These are phyloP conservation scores for Hygrocybe punicea DNA, from an alignment of 768 basidiomycete genomes.

Conservation along the genomic window DNA sequence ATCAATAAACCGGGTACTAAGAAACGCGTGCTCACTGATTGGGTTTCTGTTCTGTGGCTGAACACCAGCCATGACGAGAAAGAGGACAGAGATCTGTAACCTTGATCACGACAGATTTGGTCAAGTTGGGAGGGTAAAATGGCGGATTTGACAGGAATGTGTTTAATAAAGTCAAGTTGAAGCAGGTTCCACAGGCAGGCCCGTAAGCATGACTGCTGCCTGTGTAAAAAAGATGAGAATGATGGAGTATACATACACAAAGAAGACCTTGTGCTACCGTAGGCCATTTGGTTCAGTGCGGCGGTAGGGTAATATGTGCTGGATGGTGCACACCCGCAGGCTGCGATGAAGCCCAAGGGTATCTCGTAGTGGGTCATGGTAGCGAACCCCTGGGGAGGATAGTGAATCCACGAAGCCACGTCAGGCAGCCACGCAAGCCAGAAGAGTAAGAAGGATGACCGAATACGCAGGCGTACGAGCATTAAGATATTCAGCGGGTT, in stretches of 20 bases:
- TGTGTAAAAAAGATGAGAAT: not conserved
- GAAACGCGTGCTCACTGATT: slow-evolving; percentile 53
- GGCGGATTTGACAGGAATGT: slow-evolving; percentile 64
- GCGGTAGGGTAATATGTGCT: slow-evolving; percentile 76
- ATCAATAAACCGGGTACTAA: not conserved
- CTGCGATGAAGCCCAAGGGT: slow-evolving; percentile 55
- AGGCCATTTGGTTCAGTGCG: slow-evolving; percentile 77
- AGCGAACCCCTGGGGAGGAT: slow-evolving; percentile 58
- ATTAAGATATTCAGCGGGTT: too few species aligned
- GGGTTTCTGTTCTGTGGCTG: slow-evolving; percentile 54
- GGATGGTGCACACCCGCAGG: slow-evolving; percentile 71
- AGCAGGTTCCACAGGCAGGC: slow-evolving; percentile 74
- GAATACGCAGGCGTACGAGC: too few species aligned
- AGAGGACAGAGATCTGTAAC: slow-evolving; percentile 78
- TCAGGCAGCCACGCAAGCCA: not conserved
- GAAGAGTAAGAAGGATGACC: not conserved
- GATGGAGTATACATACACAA: slow-evolving; percentile 33
- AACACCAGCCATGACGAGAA: slow-evolving; percentile 64
- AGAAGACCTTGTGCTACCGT: slow-evolving; percentile 67
- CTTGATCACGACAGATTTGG: slow-evolving; percentile 68
- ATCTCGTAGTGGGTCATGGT: slow-evolving; percentile 77
- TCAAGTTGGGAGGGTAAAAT: slow-evolving; percentile 54
- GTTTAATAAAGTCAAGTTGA: slow-evolving; percentile 70
- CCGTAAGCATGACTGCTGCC: slow-evolving; percentile 35
- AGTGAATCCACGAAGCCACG: slow-evolving; percentile 53